These are phyloP conservation scores for Phoenix dactylifera DNA, from an alignment of 176 grass and related monocot genomes.

Conservation along the genomic window DNA sequence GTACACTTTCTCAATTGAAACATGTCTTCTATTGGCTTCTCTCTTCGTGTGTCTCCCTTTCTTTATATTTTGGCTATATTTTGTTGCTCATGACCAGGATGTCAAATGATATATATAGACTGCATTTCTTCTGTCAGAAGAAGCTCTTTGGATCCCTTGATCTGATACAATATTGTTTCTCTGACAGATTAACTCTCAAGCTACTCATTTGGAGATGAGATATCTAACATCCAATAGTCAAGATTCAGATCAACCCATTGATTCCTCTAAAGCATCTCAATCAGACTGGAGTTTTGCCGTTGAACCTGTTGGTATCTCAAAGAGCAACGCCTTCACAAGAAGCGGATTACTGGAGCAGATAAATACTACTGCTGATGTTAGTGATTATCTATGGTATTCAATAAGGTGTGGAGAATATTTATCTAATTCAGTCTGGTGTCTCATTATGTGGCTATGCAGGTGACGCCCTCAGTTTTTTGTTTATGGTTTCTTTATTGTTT, in stretches of 20 bases:
- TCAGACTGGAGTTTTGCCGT: conserved; percentile 70
- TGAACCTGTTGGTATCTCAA: conserved; percentile 87
- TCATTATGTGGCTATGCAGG: too few relatives aligned
- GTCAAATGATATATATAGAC: too few relatives aligned
- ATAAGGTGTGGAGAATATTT: conserved; percentile 45
- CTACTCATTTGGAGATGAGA: conserved; percentile 40
- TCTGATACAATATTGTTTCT: conserved; percentile 11
- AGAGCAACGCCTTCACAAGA: conserved; percentile 57
- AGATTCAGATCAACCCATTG: conserved; percentile 24
- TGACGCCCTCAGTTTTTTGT: neutral
- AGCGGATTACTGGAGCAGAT: conserved; percentile 81
- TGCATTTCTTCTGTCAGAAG: too few relatives aligned
- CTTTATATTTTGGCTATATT: too few relatives aligned
- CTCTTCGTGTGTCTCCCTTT: too few relatives aligned
- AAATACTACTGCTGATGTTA: conserved; percentile 93
- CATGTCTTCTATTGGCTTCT: too few relatives aligned
- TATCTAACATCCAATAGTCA: conserved; percentile 37
- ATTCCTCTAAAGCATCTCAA: conserved; percentile 22
- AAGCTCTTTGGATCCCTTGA: conserved; percentile 10
- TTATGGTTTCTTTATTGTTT: neutral
- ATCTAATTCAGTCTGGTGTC: neutral
- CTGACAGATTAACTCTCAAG: conserved; percentile 65
- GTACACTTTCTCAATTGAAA: too few relatives aligned
- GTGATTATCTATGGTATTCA: conserved; percentile 98
- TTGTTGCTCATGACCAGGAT: too few relatives aligned